Conservation (phyloP, 2,329 filamentous ascomycete species). For the Sporothrix globosa region DNA sequence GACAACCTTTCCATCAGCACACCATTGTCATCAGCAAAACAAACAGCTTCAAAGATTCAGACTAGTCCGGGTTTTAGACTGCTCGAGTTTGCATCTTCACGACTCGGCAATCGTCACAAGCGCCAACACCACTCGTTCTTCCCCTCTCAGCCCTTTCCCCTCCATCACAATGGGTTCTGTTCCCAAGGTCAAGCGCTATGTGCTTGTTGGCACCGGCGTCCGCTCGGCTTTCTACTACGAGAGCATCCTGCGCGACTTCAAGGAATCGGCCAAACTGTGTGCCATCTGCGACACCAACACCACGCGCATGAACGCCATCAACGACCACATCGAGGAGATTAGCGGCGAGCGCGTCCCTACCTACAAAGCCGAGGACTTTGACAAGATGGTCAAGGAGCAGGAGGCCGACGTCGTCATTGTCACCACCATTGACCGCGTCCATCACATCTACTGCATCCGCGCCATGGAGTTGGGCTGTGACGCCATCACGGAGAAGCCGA, state of each 20-base stretch:
- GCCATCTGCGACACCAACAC: slow-evolving; percentile 64
- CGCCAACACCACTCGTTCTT: background rate
- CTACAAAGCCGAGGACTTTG: slow-evolving; percentile 59
- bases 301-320: slow-evolving; percentile 62
- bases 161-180: background rate
- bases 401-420: slow-evolving; percentile 64
- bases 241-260: slow-evolving; percentile 58
- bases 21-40: background rate
- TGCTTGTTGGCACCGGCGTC: slow-evolving; percentile 62
- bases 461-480: slow-evolving; percentile 63
- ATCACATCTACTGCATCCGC: slow-evolving; percentile 62
- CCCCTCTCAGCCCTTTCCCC: background rate
- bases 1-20: background rate
- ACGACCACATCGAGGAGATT: slow-evolving; percentile 51
- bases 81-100: background rate
- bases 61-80: background rate
- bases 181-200: slow-evolving; percentile 50
- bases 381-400: slow-evolving; percentile 60
- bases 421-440: slow-evolving; percentile 65
- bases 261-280: slow-evolving; percentile 55
- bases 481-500: slow-evolving; percentile 67
- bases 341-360: slow-evolving; percentile 56
- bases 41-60: background rate
- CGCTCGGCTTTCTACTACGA: slow-evolving; percentile 65
- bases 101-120: background rate